Evolutionary conservation across 192 early-diverging fungal genomes (phyloP).

Genomic region (Coemansia guatemalensis): DNA sequence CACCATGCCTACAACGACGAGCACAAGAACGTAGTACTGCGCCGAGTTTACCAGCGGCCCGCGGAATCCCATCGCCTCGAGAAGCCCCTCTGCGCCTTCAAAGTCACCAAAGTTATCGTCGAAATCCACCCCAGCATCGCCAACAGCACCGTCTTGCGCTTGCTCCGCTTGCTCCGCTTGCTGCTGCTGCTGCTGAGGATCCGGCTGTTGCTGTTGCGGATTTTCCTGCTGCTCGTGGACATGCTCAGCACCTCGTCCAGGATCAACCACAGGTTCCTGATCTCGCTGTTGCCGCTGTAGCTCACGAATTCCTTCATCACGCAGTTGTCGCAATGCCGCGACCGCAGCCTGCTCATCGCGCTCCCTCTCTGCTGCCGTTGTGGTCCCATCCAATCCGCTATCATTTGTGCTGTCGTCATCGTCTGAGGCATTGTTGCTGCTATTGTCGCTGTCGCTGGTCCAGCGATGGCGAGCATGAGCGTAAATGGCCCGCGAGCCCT

Average conservation of each 20-base stretch:
- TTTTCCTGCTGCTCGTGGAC: not conserved
- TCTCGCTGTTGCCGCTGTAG: not conserved
- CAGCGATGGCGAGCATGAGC: slow-evolving; percentile 1
- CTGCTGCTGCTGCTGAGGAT: too few relatives aligned
- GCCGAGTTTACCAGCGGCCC: slow-evolving; percentile 77
- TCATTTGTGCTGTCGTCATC: slow-evolving; percentile 1
- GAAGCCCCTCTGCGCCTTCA: slow-evolving; percentile 70
- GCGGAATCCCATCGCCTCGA: slow-evolving; percentile 89
- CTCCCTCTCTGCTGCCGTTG: not conserved
- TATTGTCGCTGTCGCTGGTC: not conserved
- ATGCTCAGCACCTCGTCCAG: not conserved
- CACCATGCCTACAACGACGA: slow-evolving; percentile 69
- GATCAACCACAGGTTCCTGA: not conserved
- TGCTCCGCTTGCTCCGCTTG: not conserved
- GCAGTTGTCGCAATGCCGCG: not conserved
- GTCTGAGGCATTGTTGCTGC: not conserved
- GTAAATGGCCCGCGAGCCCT: slow-evolving; percentile 27
- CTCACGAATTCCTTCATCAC: not conserved
- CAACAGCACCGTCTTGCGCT: not conserved
- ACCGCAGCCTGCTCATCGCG: not conserved
- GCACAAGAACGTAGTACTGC: slow-evolving; percentile 80
- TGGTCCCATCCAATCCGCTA: not conserved
- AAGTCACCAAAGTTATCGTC: slow-evolving; percentile 58
- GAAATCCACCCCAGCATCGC: slow-evolving; percentile 40
- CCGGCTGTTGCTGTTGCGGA: slow-evolving; percentile 3